A percentile compares a stretch with the other conserved stretches of the same genome.
Conservation (phyloP, 805 yeast species). For the Metschnikowia picachoensis region DNA sequence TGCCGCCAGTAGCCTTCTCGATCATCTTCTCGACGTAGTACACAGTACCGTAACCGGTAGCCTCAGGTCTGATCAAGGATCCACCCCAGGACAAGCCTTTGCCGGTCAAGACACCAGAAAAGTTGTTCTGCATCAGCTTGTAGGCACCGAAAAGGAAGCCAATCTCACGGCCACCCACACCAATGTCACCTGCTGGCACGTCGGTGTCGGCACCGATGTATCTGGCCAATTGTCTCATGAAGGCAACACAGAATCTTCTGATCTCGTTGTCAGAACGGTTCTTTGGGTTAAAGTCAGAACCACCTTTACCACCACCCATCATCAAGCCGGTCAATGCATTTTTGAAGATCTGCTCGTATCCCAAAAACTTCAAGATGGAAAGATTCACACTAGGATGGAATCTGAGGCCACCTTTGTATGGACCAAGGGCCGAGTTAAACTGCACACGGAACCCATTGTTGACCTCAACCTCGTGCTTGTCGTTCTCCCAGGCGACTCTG, state of each 20-base stretch:
- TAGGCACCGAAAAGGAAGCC: conserved; percentile 97
- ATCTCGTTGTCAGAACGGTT: conserved; percentile 90
- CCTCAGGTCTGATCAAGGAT: conserved; percentile 97
- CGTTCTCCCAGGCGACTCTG: conserved; percentile 98
- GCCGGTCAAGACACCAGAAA: conserved; percentile 98
- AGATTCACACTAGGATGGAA: conserved; percentile 96
- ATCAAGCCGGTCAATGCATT: conserved; percentile 94
- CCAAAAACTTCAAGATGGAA: conserved; percentile 91
- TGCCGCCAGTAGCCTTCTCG: conserved; percentile 84
- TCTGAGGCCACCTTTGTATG: conserved; percentile 98
- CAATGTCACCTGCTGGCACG: conserved; percentile 99
- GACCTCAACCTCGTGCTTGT: conserved; percentile 84
- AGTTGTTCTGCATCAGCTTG: conserved; percentile 84
- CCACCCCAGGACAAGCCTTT: conserved; percentile 99
- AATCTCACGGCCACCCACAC: conserved; percentile 95
- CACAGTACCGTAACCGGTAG: conserved; percentile 96
- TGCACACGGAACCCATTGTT: conserved; percentile 98
- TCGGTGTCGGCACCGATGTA: conserved; percentile 97
- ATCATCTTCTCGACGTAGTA: conserved; percentile 98
- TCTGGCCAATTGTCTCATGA: conserved; percentile 93
- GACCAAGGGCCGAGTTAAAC: conserved; percentile 97
- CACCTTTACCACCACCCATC: conserved; percentile 99
- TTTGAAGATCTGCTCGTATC: conserved; percentile 98
- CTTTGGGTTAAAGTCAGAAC: conserved; percentile 96
- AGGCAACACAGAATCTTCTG: conserved; percentile 93